phyloP scores from a whole-genome alignment of 305 asterid species.

The Fraxinus sp. region DNA sequence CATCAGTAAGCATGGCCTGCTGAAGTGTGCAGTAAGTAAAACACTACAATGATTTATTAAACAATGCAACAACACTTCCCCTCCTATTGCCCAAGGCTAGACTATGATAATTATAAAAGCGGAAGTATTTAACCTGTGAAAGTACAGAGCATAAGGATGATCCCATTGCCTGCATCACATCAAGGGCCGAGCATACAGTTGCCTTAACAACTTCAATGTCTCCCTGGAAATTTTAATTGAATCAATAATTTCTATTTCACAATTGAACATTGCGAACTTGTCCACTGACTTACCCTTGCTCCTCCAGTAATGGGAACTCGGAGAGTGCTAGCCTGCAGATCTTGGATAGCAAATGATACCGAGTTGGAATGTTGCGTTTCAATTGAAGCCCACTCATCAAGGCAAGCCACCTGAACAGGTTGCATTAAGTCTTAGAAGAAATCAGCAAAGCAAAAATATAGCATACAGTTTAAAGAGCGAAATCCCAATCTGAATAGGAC shows the following conservation, averaged over 20 bases:
- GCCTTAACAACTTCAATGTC: constrained; percentile 61
- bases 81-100: not conserved
- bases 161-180: constrained; percentile 76
- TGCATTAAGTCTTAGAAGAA: constrained; percentile 4
- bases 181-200: constrained; percentile 75
- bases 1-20: not conserved
- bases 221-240: constrained; percentile 47
- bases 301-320: constrained; percentile 79
- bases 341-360: constrained; percentile 57
- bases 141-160: constrained; percentile 59
- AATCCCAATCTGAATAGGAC: not conserved
- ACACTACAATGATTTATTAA: not conserved
- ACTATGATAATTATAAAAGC: constrained; percentile 6
- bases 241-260: constrained; percentile 5
- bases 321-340: constrained; percentile 75
- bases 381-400: constrained; percentile 70
- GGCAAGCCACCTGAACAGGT: constrained; percentile 53
- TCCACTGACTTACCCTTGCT: constrained; percentile 61
- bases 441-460: constrained; percentile 4
- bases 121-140: constrained; percentile 45
- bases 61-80: not conserved
- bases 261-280: constrained; percentile 1
- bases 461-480: not conserved
- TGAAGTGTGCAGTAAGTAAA: not conserved
- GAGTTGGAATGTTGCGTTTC: constrained; percentile 69